Base-by-base conservation (phyloP, 2,329 filamentous ascomycete species). In the Trichoderma guizhouense region DNA sequence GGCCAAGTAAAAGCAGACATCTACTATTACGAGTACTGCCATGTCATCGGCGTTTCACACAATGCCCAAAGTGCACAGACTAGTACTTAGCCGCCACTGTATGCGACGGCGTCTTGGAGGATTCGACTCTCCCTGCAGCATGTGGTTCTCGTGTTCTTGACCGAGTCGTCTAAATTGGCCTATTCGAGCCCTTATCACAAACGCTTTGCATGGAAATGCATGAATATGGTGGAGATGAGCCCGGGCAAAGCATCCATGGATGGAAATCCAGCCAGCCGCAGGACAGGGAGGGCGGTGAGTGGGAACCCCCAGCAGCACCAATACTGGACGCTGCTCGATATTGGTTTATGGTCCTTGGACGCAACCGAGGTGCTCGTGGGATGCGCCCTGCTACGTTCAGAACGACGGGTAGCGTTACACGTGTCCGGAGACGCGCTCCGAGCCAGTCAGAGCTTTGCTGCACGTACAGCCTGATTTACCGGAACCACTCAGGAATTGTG, bases 211-310 rank as follows among this genome's bases (percentile, higher is more conserved):
- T 68, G 53, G 43, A 67, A 67, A 21, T 32, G 65, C 65, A 69
- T 69, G 57, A 43, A 34, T 47, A 47, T 7, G 36, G 66, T 69
- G 66, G 66, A 69, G 66, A 69, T 61, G 66, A 69, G 55, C 53
- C 39, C 53, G 51, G 65, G 32, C 18, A 28, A n/a, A 68, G 30
- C 34, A n/a, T 9, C 53, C 53, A 57, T 58, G 65, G 55, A 69
- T 51, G 36, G 66, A 26, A 15, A 61, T 61, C 34, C 55, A 69
- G n/a, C 43, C 55, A 43, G 57, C 55, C 21, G 55, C 66, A 69
- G 53, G 39, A n/a, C 36, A 69, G 39, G 32, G 66, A 69, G 39
- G 32, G 66, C 66, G 66, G 66, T 69, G 66, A 69, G 55, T 61
- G 34, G n/a, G 28, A 24, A 51, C 8, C 55, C 34, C 53, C 12